Evolutionary conservation across 495 filamentous ascomycete genomes (phyloP).

Genomic region (Poronia punctata): DNA sequence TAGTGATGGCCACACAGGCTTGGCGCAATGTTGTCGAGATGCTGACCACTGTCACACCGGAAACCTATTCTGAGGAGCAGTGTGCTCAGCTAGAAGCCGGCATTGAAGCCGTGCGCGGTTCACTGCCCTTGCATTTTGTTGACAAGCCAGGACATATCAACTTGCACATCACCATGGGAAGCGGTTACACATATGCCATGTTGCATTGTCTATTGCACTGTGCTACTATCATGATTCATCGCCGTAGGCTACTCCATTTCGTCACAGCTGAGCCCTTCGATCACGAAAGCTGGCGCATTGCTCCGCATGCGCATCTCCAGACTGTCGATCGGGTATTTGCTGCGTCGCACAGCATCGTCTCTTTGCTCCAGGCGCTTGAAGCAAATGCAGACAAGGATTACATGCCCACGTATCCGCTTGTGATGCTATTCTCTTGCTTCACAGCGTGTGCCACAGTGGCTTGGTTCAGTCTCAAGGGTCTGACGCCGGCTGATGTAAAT

Average conservation of each 20-base stretch:
- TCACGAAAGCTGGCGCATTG: conserved; percentile 37
- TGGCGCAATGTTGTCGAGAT: conserved; percentile 48
- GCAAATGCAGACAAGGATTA: conserved; percentile 41
- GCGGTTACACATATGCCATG: conserved; percentile 45
- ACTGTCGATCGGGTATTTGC: conserved; percentile 41
- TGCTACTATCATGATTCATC: conserved; percentile 44
- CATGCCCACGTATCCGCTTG: conserved; percentile 43
- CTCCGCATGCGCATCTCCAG: conserved; percentile 29
- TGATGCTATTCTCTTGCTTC: conserved; percentile 47
- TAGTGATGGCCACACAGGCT: conserved; percentile 44
- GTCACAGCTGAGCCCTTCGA: conserved; percentile 39
- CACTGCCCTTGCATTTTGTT: conserved; percentile 40
- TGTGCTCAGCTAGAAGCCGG: conserved; percentile 36
- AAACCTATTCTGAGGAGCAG: conserved; percentile 39
- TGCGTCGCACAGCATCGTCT: conserved; percentile 43
- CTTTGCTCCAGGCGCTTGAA: conserved; percentile 38
- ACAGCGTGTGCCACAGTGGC: conserved; percentile 45
- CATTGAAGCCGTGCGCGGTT: conserved; percentile 38
- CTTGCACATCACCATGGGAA: conserved; percentile 47
- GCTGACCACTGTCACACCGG: conserved; percentile 39
- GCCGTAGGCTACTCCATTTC: conserved; percentile 43
- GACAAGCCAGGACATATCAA: conserved; percentile 46
- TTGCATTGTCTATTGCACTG: conserved; percentile 45
- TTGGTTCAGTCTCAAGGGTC: conserved; percentile 42
- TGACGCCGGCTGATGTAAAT: conserved; percentile 37